Base-by-base conservation (phyloP, 306 rosid species). In the Sophora flavescens region DNA sequence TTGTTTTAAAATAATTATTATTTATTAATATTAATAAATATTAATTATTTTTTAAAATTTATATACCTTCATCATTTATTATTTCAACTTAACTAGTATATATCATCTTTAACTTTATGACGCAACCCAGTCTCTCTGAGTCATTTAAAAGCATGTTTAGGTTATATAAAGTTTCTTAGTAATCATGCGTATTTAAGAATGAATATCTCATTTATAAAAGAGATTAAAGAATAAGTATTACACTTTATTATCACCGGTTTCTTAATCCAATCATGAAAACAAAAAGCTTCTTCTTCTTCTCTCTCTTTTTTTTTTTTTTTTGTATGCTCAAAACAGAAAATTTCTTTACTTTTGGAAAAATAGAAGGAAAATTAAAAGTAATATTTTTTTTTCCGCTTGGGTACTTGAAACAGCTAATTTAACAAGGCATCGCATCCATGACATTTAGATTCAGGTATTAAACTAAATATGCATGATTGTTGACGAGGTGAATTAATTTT, bases 391-490 rank as follows among this genome's bases (percentile, higher is more conserved):
- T 59, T 59, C 33, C 44, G 6, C 6, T 32, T 32, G n/a, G 11
- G 15, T 73, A 9, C 8, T 22, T 22, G 22, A 39, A 41, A 15
- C 3, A 41, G 36, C 56, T 57, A 56, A 56, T 57, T 72, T 68
- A 18, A 60, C 17, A 30, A 6, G 16, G 10, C 45, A 72, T 33
- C 5, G 74, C 28, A 48, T 54, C 60, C 56, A 47, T 45, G 6
- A 28, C 62, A 63, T 72, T 41, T 80, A 59, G 61, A 56, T 69
- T 18, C 45, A 63, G 81, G 30, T 42, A 70, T 44, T 57, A 71
- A 35, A 35, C 48, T 36, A 57, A 2, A 36, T 56, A 70, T 36
- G 73, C 22, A 22, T 22, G 22, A 56, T 22, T 26, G 45, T 48
- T 35, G 18, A 63, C 13, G 3, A 64, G 39, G 60, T 56, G 63